Evolutionary conservation across 2,329 filamentous ascomycete species (phyloP).

Genomic region (Epichloe coenophiala): DNA sequence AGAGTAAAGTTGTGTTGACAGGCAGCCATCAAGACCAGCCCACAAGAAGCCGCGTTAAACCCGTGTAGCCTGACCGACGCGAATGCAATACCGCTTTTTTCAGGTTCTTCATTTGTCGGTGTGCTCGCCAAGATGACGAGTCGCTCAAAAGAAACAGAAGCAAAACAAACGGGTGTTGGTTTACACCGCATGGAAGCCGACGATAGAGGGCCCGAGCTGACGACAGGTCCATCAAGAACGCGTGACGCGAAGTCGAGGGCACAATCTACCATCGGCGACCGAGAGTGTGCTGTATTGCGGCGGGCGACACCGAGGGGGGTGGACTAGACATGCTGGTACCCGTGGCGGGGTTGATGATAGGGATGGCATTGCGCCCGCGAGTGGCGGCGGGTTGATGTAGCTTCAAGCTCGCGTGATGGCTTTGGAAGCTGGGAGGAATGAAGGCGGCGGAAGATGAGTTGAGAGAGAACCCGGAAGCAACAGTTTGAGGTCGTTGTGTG

Average conservation of each 20-base stretch:
- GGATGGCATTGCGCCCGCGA: conserved; percentile 85
- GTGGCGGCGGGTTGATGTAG: conserved; percentile 84
- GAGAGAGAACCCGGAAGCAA: conserved; percentile 64
- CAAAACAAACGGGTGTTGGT: conserved; percentile 14
- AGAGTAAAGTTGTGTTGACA: conserved; percentile 14
- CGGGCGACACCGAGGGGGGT: conserved; percentile 55
- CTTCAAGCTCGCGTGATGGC: conserved; percentile 56
- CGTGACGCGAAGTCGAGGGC: conserved; percentile 12
- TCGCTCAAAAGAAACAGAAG: conserved; percentile 13
- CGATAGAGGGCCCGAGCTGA: conserved; percentile 19
- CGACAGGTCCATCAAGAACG: conserved; percentile 20
- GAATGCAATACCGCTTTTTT: conserved; percentile 23
- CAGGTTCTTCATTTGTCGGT: conserved; percentile 21
- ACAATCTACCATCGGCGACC: conserved; percentile 38
- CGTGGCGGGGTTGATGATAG: conserved; percentile 91
- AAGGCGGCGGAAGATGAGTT: conserved; percentile 54
- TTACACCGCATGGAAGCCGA: conserved; percentile 22
- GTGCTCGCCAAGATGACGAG: conserved; percentile 39
- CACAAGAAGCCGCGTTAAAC: conserved; percentile 8
- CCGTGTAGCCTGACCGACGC: not conserved
- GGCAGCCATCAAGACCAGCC: conserved; percentile 10
- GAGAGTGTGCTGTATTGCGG: conserved; percentile 44
- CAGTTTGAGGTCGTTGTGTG: conserved; percentile 71
- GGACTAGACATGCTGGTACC: conserved; percentile 82
- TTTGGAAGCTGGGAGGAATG: conserved; percentile 51